Evolutionary conservation across 768 basidiomycete genomes (phyloP).

Genomic region (Trametes meyenii): DNA sequence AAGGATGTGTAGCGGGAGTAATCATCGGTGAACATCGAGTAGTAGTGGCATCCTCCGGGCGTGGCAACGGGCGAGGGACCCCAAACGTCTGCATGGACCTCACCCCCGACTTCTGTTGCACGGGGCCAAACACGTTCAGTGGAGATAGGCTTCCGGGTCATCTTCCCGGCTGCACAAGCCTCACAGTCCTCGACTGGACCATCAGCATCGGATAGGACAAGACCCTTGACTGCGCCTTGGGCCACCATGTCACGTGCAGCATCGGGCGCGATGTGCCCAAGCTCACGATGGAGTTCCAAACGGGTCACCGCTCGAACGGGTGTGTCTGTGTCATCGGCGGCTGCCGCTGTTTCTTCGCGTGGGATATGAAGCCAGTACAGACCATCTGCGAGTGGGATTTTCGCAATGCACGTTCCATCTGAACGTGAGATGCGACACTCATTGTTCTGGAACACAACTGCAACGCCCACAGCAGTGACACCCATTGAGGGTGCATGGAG

Average conservation of each 20-base stretch:
- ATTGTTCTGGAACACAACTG: constrained; percentile 5
- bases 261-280: constrained; percentile 39
- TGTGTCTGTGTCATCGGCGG: neutral
- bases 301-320: constrained; percentile 17
- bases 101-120: constrained; percentile 37
- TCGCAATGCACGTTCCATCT: neutral
- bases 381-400: neutral
- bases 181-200: constrained; percentile 39
- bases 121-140: constrained; percentile 31
- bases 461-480: constrained; percentile 25
- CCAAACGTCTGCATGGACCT: constrained; percentile 49
- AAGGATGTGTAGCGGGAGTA: constrained; percentile 26
- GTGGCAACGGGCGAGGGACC: constrained; percentile 42
- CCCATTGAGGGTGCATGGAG: constrained; percentile 28
- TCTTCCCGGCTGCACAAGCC: constrained; percentile 47
- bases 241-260: constrained; percentile 30
- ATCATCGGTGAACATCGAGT: constrained; percentile 36
- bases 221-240: constrained; percentile 36
- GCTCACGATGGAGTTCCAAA: constrained; percentile 35
- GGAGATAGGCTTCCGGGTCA: constrained; percentile 36
- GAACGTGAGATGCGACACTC: constrained; percentile 16
- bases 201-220: constrained; percentile 25
- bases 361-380: constrained; percentile 8
- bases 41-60: constrained; percentile 28
- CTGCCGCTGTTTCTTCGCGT: neutral